Percentiles rank a stretch among this genome's conserved stretches.
Conservation (phyloP, 441 rosid genomes). For the Arabidopsis lyrata region DNA sequence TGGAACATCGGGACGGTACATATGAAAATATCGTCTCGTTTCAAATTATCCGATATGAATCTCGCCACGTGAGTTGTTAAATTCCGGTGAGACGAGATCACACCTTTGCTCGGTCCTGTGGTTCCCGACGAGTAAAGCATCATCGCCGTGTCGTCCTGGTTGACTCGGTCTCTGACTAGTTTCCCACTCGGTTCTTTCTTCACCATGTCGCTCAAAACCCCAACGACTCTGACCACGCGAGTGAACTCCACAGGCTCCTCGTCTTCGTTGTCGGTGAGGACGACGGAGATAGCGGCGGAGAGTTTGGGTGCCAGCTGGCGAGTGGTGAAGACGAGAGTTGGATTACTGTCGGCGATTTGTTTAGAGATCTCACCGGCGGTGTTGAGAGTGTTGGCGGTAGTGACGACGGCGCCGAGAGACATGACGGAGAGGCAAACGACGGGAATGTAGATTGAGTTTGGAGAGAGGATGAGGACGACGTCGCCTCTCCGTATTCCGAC, state of each 20-base stretch:
- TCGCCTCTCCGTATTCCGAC: conserved; percentile 74
- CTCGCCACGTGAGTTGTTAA: conserved; percentile 50
- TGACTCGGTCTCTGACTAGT: conserved; percentile 65
- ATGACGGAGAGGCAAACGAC: conserved; percentile 78
- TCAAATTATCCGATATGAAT: background rate
- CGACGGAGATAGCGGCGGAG: conserved; percentile 46
- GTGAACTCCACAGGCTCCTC: background rate
- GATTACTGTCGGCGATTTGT: conserved; percentile 67
- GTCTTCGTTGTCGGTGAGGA: conserved; percentile 44
- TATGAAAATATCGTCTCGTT: background rate
- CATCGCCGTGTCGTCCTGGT: conserved; percentile 73
- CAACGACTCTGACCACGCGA: conserved; percentile 41
- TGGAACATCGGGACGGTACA: background rate
- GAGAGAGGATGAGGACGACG: conserved; percentile 81
- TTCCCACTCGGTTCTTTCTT: conserved; percentile 45
- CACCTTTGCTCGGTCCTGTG: conserved; percentile 88
- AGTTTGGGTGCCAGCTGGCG: conserved; percentile 61
- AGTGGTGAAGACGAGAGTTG: conserved; percentile 66
- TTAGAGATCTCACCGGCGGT: conserved; percentile 65
- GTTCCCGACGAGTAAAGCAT: conserved; percentile 93
- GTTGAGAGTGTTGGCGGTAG: conserved; percentile 88
- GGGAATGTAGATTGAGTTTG: conserved; percentile 82
- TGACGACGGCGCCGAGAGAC: conserved; percentile 89
- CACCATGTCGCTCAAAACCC: conserved; percentile 57
- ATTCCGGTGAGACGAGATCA: conserved; percentile 76